Evolutionary conservation across 257 asterid genomes (phyloP).

Genomic region (Solanum pennellii): DNA sequence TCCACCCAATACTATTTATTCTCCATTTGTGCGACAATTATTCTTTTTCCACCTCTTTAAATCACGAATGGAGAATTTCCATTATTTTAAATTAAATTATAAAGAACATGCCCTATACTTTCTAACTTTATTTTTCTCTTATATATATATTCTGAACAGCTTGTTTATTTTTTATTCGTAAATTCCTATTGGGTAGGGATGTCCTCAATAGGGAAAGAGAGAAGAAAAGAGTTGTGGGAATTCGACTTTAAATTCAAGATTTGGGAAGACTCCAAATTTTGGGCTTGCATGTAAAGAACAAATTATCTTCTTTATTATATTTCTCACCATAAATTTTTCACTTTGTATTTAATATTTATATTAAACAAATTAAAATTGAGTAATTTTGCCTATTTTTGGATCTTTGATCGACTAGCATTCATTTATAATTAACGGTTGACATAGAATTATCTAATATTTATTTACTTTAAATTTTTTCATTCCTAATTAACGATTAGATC

Average conservation of each 20-base stretch:
- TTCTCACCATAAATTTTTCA: no score
- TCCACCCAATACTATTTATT: not conserved
- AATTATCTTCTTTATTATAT: no score
- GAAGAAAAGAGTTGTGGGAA: not conserved
- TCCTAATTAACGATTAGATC: no score
- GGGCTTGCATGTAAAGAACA: not conserved
- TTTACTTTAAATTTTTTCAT: not conserved
- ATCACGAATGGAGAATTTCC: not conserved
- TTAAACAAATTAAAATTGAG: not conserved
- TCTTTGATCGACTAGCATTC: not conserved
- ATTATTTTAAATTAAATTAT: not conserved
- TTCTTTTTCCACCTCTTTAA: not conserved
- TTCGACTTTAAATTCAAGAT: not conserved
- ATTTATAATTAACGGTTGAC: not conserved
- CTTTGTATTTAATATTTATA: no score
- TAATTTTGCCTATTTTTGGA: not conserved
- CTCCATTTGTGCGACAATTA: constrained; percentile 1
- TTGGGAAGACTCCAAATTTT: not conserved
- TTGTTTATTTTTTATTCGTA: not conserved
- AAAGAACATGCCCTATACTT: not conserved
- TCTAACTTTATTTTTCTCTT: no score
- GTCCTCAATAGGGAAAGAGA: not conserved
- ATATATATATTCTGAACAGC: not conserved
- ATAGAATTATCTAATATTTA: no score
- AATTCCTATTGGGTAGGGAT: not conserved